Base-by-base conservation (phyloP, 345 rosid genomes). In the Clarkia xantiana region DNA sequence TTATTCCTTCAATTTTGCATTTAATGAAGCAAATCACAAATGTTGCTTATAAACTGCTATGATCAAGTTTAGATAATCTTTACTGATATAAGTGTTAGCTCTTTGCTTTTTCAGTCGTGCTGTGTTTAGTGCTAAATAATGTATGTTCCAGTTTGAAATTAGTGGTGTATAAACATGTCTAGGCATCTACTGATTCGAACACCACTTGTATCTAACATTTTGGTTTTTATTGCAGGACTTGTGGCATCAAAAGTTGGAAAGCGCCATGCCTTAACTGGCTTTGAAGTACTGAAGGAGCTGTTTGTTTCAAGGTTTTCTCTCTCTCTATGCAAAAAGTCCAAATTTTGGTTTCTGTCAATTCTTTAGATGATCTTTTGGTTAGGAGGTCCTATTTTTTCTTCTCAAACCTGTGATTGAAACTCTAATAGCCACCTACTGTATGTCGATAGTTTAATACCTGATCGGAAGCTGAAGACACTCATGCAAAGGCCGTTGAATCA, bases 241-340 rank as follows among this genome's bases (percentile, higher is more conserved):
- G 85, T 86, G 47, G 80, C 90, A 19, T 81, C 96, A 40, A 91
- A 86, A 61, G 96, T 86, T 40, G 98, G 98, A 34, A 91, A 84
- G 66, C 73, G 96, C 39, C 90, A 76, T 76, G 96, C 96, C 25
- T 66, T 91, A 51, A 79, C 71, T 10, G 95, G 96, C 25, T 86
- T 86, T 68, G 95, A 86, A 63, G 90, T 86, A 53, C 54, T 91
- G 42, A 80, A 75, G 53, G 94, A 91, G 64, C 82, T 84, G 47
- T 84, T 91, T 58, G 64, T 78, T 66, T 68, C 78, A 41, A 91
- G 79, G 97, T 72, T 57, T 4, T 45, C 8, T 16, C 45, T 18
- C 20, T 14, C 46, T 15, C 60, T 54, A 55, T 51, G 45, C 44
- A 8, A 51, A 50, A 45, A 42, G 15, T 43, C 1, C 34, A 38